Evolutionary conservation across 176 grass and related monocot species (phyloP).

Genomic region (Bolboschoenus planiculmis): DNA sequence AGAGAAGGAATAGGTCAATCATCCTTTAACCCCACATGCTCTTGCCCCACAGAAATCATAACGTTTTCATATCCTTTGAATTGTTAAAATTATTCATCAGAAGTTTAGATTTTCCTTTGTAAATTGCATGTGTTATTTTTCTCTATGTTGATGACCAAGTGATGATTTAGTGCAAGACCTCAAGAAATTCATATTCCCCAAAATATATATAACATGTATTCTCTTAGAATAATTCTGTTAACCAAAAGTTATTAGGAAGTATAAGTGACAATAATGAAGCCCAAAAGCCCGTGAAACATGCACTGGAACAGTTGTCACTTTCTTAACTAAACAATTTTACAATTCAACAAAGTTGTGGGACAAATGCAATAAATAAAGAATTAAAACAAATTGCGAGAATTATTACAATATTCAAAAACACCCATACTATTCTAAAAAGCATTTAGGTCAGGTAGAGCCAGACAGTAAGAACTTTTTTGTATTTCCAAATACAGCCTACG

Average conservation of each 20-base stretch:
- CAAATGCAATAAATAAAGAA: neutral
- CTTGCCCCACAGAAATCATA: neutral
- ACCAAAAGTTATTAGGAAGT: neutral
- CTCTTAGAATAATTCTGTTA: neutral
- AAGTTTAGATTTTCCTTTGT: neutral
- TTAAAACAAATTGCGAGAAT: neutral
- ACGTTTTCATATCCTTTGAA: neutral
- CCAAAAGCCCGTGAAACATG: neutral
- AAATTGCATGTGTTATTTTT: neutral
- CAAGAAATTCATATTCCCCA: neutral
- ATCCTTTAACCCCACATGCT: neutral
- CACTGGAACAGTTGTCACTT: neutral
- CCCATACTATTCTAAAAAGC: neutral
- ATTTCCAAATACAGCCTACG: neutral
- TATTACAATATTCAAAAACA: neutral
- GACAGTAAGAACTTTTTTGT: neutral
- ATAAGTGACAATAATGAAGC: neutral
- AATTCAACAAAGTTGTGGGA: neutral
- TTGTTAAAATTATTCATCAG: neutral
- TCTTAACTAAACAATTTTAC: neutral
- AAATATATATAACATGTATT: neutral
- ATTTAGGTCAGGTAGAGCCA: neutral
- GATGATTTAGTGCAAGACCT: neutral
- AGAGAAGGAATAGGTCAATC: neutral
- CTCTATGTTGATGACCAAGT: neutral